Base-by-base conservation (phyloP, 2,329 filamentous ascomycete species). In the Penicillium thymicola region DNA sequence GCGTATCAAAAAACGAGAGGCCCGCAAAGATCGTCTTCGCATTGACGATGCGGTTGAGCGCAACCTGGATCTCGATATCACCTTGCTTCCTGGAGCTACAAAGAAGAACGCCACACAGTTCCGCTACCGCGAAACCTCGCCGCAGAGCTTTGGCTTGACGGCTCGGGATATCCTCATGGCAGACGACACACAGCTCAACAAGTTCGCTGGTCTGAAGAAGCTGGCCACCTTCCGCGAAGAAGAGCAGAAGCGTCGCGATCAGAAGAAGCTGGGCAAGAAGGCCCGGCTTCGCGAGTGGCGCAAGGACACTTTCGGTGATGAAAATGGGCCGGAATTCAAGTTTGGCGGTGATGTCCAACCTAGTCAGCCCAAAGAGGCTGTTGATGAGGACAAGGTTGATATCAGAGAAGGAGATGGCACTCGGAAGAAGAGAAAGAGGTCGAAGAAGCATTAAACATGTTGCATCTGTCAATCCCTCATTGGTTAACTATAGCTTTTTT, bases 141-240 rank as follows among this genome's bases (percentile, higher is more conserved):
- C 94, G 1, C 88, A 89, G 54, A 85, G 89, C 13, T 99, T 96
- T 71, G 94, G 94, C 57, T 85, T 99, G 69, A 96, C 90, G 0
- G 81, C 92, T 1, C 85, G 87, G 59, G 94, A 99, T 74, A 97
- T 99, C 66, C 83, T 99, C 34, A 91, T 96, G 63, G 90, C 92
- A 0, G 89, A 88, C 43, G 94, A 99, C 76, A 80, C 85, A 45
- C 86, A 88, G 52, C 84, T 99, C 62, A 99, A 99, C 74, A 82
- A 92, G 63, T 99, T 89, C 70, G 93, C 88, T 5, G 93, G 94
- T 7, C 79, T 99, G 68, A 99, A 99, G 82, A 97, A 97, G 78
- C 84, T 97, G 58, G 92, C 93, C 5, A 82, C 89, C 5, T 99
- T 94, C 79, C 84, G 94, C 55, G 92, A 97, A 71, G 79, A 82